Evolutionary conservation across 345 rosid species (phyloP).

Genomic region (Salix brachista): DNA sequence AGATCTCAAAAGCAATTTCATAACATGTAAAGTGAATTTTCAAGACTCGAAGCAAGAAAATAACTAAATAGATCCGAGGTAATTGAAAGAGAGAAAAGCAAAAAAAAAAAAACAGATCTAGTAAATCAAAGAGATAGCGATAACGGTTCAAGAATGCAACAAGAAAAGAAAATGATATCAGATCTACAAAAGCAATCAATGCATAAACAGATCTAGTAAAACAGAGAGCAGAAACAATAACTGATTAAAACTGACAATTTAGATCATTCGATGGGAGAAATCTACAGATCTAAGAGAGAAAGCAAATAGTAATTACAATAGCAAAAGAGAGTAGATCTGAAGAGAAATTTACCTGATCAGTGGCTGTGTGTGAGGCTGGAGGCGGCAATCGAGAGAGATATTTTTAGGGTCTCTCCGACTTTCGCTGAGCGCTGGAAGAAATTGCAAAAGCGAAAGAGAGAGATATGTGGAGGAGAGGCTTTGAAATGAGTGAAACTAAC

Average conservation of each 20-base stretch:
- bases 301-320: background rate
- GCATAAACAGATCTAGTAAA: background rate
- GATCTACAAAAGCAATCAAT: background rate
- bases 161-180: background rate
- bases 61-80: background rate
- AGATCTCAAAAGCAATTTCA: too few species aligned
- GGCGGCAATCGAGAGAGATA: background rate
- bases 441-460: background rate
- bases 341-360: background rate
- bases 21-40: too few species aligned
- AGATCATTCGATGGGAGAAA: background rate
- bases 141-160: background rate
- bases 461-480: background rate
- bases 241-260: background rate
- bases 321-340: background rate
- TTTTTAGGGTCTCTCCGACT: slow-evolving; percentile 3
- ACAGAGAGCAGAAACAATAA: background rate
- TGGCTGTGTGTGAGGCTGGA: background rate
- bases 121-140: background rate
- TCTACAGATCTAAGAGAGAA: background rate
- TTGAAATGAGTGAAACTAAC: background rate
- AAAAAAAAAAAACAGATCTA: background rate
- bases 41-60: too few species aligned
- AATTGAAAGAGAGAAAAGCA: background rate
- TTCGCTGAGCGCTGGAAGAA: slow-evolving; percentile 10